Percentiles rank a stretch among this genome's conserved stretches.
These are phyloP conservation scores for Populus hybrid DNA, from an alignment of 441 rosid genomes.

Conservation along the genomic window DNA sequence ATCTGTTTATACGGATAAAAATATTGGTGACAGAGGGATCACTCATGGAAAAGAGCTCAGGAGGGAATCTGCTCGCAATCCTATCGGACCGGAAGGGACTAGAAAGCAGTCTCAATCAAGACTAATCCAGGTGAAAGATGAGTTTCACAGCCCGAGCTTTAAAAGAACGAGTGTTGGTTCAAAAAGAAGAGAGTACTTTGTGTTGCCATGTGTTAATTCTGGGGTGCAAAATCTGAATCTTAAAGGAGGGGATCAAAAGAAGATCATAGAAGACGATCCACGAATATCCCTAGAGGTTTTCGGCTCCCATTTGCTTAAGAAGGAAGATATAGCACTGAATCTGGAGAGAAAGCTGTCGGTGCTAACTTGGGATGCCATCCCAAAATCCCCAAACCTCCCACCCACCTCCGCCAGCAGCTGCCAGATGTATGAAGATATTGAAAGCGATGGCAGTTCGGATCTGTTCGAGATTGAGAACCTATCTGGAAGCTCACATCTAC, in stretches of 20 bases:
- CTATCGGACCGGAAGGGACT: constrained; percentile 27
- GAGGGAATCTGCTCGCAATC: constrained; percentile 21
- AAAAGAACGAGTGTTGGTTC: constrained; percentile 22
- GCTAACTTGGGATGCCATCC: constrained; percentile 90
- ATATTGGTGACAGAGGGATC: constrained; percentile 18
- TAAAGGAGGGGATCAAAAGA: constrained; percentile 11
- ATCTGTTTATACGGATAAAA: constrained; percentile 39
- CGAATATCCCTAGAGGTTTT: constrained; percentile 47
- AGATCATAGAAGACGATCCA: constrained; percentile 29
- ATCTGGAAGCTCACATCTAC: constrained; percentile 24
- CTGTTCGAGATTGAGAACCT: constrained; percentile 84
- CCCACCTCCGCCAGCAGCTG: constrained; percentile 29
- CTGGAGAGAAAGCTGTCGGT: constrained; percentile 73
- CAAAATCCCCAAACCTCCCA: constrained; percentile 32
- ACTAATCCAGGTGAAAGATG: constrained; percentile 19
- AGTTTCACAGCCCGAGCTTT: constrained; percentile 22
- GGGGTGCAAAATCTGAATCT: constrained; percentile 18
- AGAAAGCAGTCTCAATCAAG: constrained; percentile 36
- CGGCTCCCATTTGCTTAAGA: constrained; percentile 37
- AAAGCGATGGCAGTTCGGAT: constrained; percentile 81
- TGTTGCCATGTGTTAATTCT: constrained; percentile 28
- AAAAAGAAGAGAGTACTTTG: constrained; percentile 30
- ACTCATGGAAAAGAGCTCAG: constrained; percentile 19
- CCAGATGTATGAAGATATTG: constrained; percentile 43
- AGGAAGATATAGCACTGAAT: constrained; percentile 51